Base-by-base conservation (phyloP, 257 asterid species). In the Nicotiana tomentosiformis region DNA sequence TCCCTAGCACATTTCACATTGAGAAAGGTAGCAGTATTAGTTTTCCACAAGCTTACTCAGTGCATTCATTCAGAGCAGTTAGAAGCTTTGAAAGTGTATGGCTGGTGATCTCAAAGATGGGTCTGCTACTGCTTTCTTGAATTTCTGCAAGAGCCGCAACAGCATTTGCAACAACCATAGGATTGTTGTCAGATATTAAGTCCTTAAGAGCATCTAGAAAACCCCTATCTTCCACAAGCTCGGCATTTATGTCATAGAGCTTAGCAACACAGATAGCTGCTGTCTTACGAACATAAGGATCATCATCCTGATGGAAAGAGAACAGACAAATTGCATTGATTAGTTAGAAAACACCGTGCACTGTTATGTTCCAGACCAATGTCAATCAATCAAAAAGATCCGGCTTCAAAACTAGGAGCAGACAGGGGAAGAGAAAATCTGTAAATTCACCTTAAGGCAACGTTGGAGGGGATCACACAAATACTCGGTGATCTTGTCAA, bases 251-350 rank as follows among this genome's bases (percentile, higher is more conserved):
- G 90, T 96, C 97, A 84, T 92, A 95, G 84, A 96, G 99, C 87
- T 96, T 96, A 86, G 99, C 98, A 87, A 96, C 99, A 87, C 99
- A 96, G 84, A 96, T 91, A 88, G 99, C 99, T 86, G 99, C 99
- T 51, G 99, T 96, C 88, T 96, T 96, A 86, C 98, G 98, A 84
- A 96, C 99, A 89, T 96, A 96, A 35, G 98, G 99, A 84, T 96
- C 99, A 86, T 96, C 99, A 82, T 96, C 99, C 99, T 96, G 93
- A 85, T 77, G 87, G 66, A 84, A 86, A 68, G 69, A 83, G 30
- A 23, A 49, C 70, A 87, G 72, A 39, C 84, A 88, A 78, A 80
- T 7, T 56, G 77, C 69, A 86, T 43, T 77, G 69, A 30, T 86
- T 67, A 89, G 82, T 46, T 82, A 83, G 83, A 46, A 74, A 30